Base-by-base conservation (phyloP, 192 early-diverging fungal species). In the Bifiguratus adelaidae region DNA sequence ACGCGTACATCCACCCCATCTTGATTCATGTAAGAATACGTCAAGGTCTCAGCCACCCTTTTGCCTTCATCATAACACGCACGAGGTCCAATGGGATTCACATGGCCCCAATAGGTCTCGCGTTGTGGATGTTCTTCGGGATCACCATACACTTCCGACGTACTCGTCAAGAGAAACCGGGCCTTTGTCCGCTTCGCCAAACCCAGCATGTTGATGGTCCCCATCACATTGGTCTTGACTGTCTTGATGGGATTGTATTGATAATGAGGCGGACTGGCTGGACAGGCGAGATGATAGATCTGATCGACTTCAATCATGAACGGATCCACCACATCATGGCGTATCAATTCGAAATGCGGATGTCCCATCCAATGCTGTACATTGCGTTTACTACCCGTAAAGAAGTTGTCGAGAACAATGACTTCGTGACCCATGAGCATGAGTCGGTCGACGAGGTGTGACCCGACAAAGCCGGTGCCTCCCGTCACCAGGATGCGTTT, bases 11-110 rank as follows among this genome's bases (percentile, higher is more conserved):
- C 76, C 22, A 88, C 80, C 21, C 71, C 59, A 47, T 86, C 78
- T 47, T 88, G 83, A 33, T 76, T 61, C 61, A 77, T 80, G 50
- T 88, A 90, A 5, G 76, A 70, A 58, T 84, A 90, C 2, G 82
- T 80, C 23, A 90, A 54, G 1, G 88, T 88, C 41, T 90, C 88
- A n/a, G 85, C 83, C 21, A 85, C 77, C 27, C 88, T 73, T 49
- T 90, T 90, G 28, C 85, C 88, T 61, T 90, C 88, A 38, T 90
- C 88, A 58, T 90, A 90, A 54, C 88, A 90, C 2, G 85, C 85
- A 35, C 88, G 60, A 11, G 85, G 84, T 26, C 88, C 88, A 47
- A 88, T 88, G 34, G 81, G 77, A 50, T 81, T 77, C 5, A 82
- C 74, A 59, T 78, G 61, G 13, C 86, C 86, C 87, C 87, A 90